Evolutionary conservation across 2,329 filamentous ascomycete genomes (phyloP), one percentile per base, ranked within the genome.

Genomic region (Phyllosticta citriasiana): DNA sequence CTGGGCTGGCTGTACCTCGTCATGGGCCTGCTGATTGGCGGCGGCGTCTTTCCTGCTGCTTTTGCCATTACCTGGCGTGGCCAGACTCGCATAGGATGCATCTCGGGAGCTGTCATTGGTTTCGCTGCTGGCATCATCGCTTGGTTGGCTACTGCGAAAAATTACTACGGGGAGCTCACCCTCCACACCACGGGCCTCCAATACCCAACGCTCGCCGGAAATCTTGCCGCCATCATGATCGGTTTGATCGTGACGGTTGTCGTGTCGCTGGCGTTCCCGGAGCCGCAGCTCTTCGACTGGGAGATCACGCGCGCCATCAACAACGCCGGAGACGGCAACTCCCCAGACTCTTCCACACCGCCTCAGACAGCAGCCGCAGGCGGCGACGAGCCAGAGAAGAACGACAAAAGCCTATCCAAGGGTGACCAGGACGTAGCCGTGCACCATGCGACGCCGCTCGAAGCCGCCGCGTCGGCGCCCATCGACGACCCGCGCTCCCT

Each of bases 1-100:
- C 72, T 84, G 0, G 77, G 78, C 0, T 84, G 80, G 81, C 80
- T 79, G 0, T 63, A 82, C 1, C 82, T 83, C 63, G 80, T 82
- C 78, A 74, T 83, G 0, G 78, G 80, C 2, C 78, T 82, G 0
- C 64, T 83, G 12, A 82, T 79, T 0, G 81, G 79, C 47, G 79
- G 80, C 0, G 80, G 79, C 0, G 80, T 82, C 57, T 79, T 82
- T 64, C 80, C 81, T 0, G 82, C 80, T 6, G 73, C 76, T 0
- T 81, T 82, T 57, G 80, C 80, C 0, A 77, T 83, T 19, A 71
- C 83, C 1, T 83, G 80, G 80, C 73, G 73, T 50, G 73, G 74
- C 9, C 80, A 83, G 67, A 81, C 74, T 55, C 78, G 73, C 57
- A 67, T 71, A 0, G 81, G 80, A 0, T 80, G 80, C 0, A 77